phyloP scores from a whole-genome alignment of 140 eudicot genomes.

The Bidens hawaiensis region DNA sequence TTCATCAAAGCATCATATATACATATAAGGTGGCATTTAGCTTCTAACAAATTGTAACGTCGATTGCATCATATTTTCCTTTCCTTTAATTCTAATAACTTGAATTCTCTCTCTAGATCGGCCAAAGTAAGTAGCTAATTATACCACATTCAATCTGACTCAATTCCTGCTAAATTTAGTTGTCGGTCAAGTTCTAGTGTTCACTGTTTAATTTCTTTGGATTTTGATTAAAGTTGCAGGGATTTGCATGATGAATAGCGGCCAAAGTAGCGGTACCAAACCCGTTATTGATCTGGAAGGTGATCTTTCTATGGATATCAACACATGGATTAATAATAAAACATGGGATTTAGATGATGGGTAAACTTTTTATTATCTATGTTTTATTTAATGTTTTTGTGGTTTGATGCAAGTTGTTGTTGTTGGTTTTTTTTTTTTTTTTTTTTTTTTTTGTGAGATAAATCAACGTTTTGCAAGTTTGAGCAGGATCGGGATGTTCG shows the following conservation, averaged over 20 bases:
- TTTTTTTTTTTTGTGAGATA: not conserved
- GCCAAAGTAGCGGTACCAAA: not conserved
- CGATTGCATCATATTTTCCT: constrained; percentile 18
- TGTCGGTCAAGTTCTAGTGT: constrained; percentile 4
- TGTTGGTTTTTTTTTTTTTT: not conserved
- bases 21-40: constrained; percentile 21
- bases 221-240: constrained; percentile 17
- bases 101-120: constrained; percentile 31
- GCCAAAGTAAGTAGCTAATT: constrained; percentile 9
- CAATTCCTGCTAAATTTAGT: constrained; percentile 24
- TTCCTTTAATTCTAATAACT: not conserved
- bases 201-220: not conserved
- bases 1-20: constrained; percentile 9
- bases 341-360: no score
- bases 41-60: constrained; percentile 16
- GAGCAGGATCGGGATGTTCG: not conserved
- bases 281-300: not conserved
- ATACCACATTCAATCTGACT: constrained; percentile 19
- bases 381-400: no score
- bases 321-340: not conserved
- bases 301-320: no score
- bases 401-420: not conserved
- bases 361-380: no score
- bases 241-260: constrained; percentile 25
- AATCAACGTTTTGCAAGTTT: constrained; percentile 9